Evolutionary conservation across 208 protist species (phyloP).

Genomic region (Acanthamoeba triangularis): DNA sequence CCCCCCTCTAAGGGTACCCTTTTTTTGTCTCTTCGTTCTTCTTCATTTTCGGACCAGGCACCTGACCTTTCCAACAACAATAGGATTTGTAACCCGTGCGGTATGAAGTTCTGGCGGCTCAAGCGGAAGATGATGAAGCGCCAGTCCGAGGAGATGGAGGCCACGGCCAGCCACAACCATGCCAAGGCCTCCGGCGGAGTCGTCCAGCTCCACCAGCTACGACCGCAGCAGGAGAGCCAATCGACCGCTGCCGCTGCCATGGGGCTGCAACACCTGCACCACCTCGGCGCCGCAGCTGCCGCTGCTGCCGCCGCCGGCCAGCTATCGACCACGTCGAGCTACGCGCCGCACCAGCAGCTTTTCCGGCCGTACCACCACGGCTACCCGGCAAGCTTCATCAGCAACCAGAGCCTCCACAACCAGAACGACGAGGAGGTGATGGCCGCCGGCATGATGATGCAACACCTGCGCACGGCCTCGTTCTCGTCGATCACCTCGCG

Average conservation of each 20-base stretch:
- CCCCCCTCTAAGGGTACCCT: no score
- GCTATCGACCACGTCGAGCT: background rate
- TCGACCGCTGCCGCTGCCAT: background rate
- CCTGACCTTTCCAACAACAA: background rate
- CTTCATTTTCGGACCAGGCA: background rate
- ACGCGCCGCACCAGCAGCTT: background rate
- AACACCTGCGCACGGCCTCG: slow-evolving; percentile 13
- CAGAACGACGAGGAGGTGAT: slow-evolving; percentile 34
- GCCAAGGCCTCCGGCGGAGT: background rate
- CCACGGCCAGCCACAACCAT: background rate
- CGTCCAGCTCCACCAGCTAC: background rate
- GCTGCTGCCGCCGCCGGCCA: background rate
- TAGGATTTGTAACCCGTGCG: slow-evolving; percentile 6
- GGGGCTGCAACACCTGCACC: background rate
- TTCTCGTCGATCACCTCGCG: background rate
- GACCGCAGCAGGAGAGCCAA: background rate
- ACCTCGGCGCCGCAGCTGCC: no score
- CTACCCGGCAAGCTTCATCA: background rate
- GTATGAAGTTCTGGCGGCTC: slow-evolving; percentile 35
- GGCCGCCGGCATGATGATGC: slow-evolving; percentile 22
- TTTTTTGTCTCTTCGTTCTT: background rate
- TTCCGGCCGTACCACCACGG: background rate
- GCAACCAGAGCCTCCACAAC: slow-evolving; percentile 9
- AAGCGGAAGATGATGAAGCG: slow-evolving; percentile 40
- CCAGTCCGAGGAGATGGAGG: background rate